Conservation (phyloP, 495 filamentous ascomycete species). For the Sordaria brevicollis region DNA sequence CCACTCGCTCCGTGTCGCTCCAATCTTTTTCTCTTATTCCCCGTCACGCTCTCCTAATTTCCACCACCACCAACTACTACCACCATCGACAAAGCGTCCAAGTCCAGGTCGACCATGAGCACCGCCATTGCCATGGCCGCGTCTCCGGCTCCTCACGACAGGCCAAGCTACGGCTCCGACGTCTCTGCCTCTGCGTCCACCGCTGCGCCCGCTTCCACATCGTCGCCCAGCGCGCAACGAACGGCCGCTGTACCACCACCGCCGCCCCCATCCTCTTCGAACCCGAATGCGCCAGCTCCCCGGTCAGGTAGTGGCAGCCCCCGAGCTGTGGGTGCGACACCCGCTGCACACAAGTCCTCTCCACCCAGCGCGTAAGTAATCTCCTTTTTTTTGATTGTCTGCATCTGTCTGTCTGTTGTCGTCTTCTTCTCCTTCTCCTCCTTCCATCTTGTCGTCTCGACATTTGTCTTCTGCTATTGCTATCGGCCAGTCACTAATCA, state of each 20-base stretch:
- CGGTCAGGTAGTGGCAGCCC: constrained; percentile 42
- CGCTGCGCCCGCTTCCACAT: constrained; percentile 24
- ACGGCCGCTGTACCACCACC: constrained; percentile 28
- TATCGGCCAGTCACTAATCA: constrained; percentile 6
- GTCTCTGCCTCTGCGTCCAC: constrained; percentile 36
- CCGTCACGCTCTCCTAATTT: neutral
- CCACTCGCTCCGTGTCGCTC: neutral
- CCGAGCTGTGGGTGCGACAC: constrained; percentile 27
- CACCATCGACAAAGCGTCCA: constrained; percentile 6
- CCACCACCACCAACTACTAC: neutral
- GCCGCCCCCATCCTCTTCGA: constrained; percentile 23
- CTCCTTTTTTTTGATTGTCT: constrained; percentile 12
- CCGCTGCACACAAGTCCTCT: constrained; percentile 34
- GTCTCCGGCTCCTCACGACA: constrained; percentile 48
- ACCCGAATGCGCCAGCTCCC: constrained; percentile 30
- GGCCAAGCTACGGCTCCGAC: constrained; percentile 39
- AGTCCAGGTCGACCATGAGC: constrained; percentile 37
- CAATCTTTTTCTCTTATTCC: constrained; percentile 3
- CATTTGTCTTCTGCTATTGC: constrained; percentile 7
- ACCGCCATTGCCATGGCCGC: constrained; percentile 50
- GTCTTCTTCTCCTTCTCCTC: neutral
- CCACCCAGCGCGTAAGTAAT: constrained; percentile 42
- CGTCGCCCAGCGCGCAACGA: constrained; percentile 34
- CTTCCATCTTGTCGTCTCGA: constrained; percentile 7
- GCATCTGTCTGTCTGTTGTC: neutral